These are phyloP conservation scores for Amaranthus hypochondriacus DNA, from an alignment of 148 eudicot genomes.

Conservation along the genomic window DNA sequence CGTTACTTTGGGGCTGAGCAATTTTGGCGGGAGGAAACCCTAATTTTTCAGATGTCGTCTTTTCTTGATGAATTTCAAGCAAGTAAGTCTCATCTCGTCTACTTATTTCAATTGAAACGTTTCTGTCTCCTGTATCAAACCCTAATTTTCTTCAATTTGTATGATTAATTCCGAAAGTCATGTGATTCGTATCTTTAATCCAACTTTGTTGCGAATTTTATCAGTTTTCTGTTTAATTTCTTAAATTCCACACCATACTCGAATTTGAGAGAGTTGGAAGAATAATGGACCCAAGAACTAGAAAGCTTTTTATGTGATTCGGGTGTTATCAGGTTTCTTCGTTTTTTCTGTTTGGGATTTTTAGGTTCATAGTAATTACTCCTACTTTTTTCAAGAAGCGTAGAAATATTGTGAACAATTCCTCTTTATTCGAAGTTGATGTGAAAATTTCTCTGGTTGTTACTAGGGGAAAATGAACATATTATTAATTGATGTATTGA, in stretches of 20 bases:
- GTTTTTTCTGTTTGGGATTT: too few species aligned
- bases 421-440: too few species aligned
- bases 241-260: neutral
- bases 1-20: neutral
- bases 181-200: neutral
- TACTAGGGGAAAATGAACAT: too few species aligned
- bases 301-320: too few species aligned
- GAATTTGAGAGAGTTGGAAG: neutral
- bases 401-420: too few species aligned
- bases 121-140: slow-evolving; percentile 1
- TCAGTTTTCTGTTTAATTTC: neutral
- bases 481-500: too few species aligned
- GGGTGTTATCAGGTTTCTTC: too few species aligned
- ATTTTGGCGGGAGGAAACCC: slow-evolving; percentile 12
- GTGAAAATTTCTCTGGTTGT: too few species aligned
- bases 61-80: slow-evolving; percentile 38
- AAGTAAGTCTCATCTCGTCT: slow-evolving; percentile 20
- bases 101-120: neutral
- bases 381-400: too few species aligned
- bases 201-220: neutral
- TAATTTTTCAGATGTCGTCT: slow-evolving; percentile 28
- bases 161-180: neutral
- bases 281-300: too few species aligned
- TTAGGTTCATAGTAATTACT: too few species aligned
- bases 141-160: slow-evolving; percentile 9